A percentile compares a stretch with the other conserved stretches of the same genome.
Evolutionary conservation across 1,284 basidiomycete species (phyloP).

Genomic region (Sanghuangporus sanghuang): DNA sequence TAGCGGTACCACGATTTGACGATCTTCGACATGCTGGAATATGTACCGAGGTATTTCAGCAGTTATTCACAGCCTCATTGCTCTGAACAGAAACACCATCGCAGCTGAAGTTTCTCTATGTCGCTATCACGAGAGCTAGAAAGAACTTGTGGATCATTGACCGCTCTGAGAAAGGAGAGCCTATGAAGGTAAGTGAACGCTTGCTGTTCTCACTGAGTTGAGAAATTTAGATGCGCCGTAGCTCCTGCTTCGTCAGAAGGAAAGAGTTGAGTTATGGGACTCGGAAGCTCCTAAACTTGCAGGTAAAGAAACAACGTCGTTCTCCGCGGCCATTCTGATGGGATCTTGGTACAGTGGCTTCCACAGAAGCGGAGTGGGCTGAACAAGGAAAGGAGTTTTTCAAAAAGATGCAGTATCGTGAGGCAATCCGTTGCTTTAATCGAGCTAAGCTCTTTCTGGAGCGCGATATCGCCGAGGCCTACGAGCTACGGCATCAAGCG

Average conservation of each 20-base stretch:
- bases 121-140: slow-evolving; percentile 64
- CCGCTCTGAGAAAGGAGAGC: slow-evolving; percentile 46
- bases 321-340: not conserved
- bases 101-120: slow-evolving; percentile 66
- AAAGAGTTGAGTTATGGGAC: slow-evolving; percentile 38
- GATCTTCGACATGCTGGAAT: slow-evolving; percentile 49
- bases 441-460: slow-evolving; percentile 43
- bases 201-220: not conserved
- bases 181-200: slow-evolving; percentile 45
- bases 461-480: slow-evolving; percentile 41
- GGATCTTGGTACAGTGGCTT: slow-evolving; percentile 26
- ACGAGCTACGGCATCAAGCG: slow-evolving; percentile 37
- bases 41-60: slow-evolving; percentile 46
- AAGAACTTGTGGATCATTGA: slow-evolving; percentile 68
- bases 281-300: slow-evolving; percentile 44
- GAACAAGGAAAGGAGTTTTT: slow-evolving; percentile 48
- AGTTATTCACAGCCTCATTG: no score
- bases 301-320: slow-evolving; percentile 14
- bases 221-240: slow-evolving; percentile 21
- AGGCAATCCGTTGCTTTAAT: slow-evolving; percentile 60
- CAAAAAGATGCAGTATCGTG: slow-evolving; percentile 45
- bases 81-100: no score
- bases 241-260: slow-evolving; percentile 43
- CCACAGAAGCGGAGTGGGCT: slow-evolving; percentile 50
- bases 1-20: slow-evolving; percentile 45